A percentile compares a stretch with the other conserved stretches of the same genome.
These are phyloP conservation scores for Yamadazyma oceani DNA, from an alignment of 1,139 yeast species.

Conservation along the genomic window DNA sequence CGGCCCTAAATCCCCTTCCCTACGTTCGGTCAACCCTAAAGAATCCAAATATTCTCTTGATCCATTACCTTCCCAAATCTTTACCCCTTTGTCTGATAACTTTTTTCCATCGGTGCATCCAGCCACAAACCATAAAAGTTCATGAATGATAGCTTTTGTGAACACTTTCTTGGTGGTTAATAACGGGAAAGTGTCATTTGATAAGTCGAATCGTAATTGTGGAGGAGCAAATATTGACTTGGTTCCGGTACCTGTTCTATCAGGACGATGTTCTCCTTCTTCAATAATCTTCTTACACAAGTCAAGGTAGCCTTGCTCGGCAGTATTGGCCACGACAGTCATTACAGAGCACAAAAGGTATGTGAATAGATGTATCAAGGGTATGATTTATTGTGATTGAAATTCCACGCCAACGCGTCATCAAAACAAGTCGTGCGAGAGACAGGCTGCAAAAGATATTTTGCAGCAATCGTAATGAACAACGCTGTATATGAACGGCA, in stretches of 20 bases:
- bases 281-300: constrained; percentile 73
- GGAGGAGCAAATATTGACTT: constrained; percentile 91
- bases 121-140: constrained; percentile 85
- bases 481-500: no score
- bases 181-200: constrained; percentile 75
- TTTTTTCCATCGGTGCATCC: constrained; percentile 89
- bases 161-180: constrained; percentile 92
- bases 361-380: neutral
- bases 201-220: constrained; percentile 78
- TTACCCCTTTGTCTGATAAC: constrained; percentile 79
- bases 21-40: constrained; percentile 73
- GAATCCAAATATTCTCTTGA: constrained; percentile 86
- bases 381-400: no score
- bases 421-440: neutral
- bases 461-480: neutral
- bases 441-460: neutral
- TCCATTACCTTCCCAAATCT: constrained; percentile 99
- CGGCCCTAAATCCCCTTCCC: constrained; percentile 96
- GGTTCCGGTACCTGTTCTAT: constrained; percentile 97
- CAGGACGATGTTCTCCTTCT: constrained; percentile 89
- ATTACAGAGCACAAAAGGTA: constrained; percentile 12
- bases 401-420: constrained; percentile 1
- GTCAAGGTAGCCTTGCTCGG: constrained; percentile 85
- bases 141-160: constrained; percentile 84
- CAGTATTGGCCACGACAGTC: constrained; percentile 36